Percentiles rank a stretch among this genome's conserved stretches.
Evolutionary conservation across 768 basidiomycete genomes (phyloP).

Genomic region (Auriculariales sp.): DNA sequence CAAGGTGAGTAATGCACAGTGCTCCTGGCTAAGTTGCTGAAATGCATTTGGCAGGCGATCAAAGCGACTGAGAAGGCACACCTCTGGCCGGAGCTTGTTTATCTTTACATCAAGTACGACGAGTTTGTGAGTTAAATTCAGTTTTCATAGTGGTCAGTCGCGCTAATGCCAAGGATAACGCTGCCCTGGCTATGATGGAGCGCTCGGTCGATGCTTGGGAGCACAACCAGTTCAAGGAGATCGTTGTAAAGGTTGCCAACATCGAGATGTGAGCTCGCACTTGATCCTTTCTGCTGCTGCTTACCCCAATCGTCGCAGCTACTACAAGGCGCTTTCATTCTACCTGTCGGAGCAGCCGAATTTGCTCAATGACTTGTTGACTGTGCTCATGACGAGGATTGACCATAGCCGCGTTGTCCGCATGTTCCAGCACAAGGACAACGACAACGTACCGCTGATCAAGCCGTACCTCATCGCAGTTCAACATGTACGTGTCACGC

Average conservation of each 20-base stretch:
- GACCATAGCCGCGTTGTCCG: conserved; percentile 92
- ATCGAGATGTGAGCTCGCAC: conserved; percentile 67
- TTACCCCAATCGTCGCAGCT: conserved; percentile 28
- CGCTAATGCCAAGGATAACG: conserved; percentile 57
- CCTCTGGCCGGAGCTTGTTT: conserved; percentile 96
- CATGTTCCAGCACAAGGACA: conserved; percentile 69
- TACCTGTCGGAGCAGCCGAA: conserved; percentile 90
- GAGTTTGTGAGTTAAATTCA: conserved; percentile 51
- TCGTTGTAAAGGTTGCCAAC: conserved; percentile 91
- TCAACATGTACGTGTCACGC: conserved; percentile 51
- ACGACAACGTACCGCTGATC: conserved; percentile 91
- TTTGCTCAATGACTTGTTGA: conserved; percentile 82
- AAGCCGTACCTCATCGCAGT: conserved; percentile 94
- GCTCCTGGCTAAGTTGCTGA: neutral
- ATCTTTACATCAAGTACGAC: conserved; percentile 97
- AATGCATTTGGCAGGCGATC: conserved; percentile 66
- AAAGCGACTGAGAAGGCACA: conserved; percentile 92
- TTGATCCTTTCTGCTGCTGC: neutral
- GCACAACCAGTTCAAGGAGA: conserved; percentile 98
- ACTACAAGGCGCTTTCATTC: conserved; percentile 90
- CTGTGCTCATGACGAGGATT: conserved; percentile 83
- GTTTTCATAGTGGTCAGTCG: neutral
- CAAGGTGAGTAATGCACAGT: conserved; percentile 34
- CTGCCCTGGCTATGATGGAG: conserved; percentile 97
- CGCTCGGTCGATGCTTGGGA: conserved; percentile 98